phyloP scores from a whole-genome alignment of 257 asterid species.

The Nicotiana tabacum region DNA sequence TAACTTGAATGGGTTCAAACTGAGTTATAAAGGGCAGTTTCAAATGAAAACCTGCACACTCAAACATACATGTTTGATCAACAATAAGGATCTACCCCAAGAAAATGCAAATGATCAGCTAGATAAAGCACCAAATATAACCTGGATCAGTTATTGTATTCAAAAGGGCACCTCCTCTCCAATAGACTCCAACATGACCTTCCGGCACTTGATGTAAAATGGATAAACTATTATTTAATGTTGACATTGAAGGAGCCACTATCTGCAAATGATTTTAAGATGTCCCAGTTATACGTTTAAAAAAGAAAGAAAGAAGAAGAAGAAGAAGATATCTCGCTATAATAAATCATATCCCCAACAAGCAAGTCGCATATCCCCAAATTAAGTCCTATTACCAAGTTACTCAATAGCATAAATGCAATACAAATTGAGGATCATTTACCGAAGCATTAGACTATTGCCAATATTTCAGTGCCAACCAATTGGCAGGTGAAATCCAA shows the following conservation, averaged over 20 bases:
- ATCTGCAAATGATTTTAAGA: conserved; percentile 39
- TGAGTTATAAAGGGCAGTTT: conserved; percentile 85
- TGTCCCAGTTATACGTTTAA: conserved; percentile 11
- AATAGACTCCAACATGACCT: conserved; percentile 96
- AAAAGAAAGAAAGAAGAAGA: background rate
- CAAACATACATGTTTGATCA: conserved; percentile 12
- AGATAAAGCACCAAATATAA: conserved; percentile 17
- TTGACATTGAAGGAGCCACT: conserved; percentile 46
- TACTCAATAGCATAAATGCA: background rate
- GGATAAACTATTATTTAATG: conserved; percentile 41
- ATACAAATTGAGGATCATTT: background rate
- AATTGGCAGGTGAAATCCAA: background rate
- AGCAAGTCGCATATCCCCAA: background rate
- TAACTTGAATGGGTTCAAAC: conserved; percentile 97
- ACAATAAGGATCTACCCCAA: conserved; percentile 4
- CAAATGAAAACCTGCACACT: conserved; percentile 70
- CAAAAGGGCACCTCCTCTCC: conserved; percentile 99
- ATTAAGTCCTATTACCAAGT: background rate
- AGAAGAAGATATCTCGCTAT: background rate
- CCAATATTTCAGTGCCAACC: background rate
- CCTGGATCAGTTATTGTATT: conserved; percentile 80
- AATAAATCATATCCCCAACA: background rate
- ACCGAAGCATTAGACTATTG: background rate
- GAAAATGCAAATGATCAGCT: background rate
- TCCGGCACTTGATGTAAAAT: conserved; percentile 96